phyloP scores from a whole-genome alignment of 441 rosid species.

The Populus hybrid region DNA sequence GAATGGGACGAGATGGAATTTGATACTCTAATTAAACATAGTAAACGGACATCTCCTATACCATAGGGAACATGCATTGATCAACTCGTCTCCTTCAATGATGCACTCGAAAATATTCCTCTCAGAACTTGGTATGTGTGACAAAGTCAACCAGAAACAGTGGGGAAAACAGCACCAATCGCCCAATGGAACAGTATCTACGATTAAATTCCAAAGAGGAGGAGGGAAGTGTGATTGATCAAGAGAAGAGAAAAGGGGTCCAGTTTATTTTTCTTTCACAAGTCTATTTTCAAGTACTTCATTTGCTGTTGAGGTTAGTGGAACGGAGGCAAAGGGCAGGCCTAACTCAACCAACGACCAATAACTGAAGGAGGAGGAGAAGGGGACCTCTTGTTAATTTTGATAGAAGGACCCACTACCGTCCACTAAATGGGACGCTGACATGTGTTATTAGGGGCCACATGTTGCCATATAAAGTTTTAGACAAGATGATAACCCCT shows the following conservation, averaged over 20 bases:
- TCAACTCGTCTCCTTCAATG: too few species aligned
- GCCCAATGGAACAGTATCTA: background rate
- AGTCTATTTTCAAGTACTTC: background rate
- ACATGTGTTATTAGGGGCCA: conserved; percentile 12
- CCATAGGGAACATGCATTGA: too few species aligned
- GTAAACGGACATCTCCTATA: too few species aligned
- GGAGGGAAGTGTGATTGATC: background rate
- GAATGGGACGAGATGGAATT: too few species aligned
- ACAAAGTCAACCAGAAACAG: background rate
- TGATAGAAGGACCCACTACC: conserved; percentile 8
- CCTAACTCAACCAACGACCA: conserved; percentile 26
- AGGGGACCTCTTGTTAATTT: background rate
- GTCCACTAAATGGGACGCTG: conserved; percentile 15
- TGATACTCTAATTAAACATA: too few species aligned
- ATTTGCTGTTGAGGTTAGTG: conserved; percentile 16
- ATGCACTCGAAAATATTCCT: background rate
- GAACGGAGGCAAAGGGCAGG: conserved; percentile 19
- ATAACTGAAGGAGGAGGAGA: conserved; percentile 17
- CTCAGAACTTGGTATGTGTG: background rate
- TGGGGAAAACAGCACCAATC: background rate
- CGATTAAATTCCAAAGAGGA: background rate
- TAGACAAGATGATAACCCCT: background rate
- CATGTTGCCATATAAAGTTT: background rate
- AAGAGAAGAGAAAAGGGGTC: conserved; percentile 15
- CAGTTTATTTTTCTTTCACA: conserved; percentile 10